phyloP scores from a whole-genome alignment of 1,139 yeast genomes.

The Meyerozyma guilliermondii region DNA sequence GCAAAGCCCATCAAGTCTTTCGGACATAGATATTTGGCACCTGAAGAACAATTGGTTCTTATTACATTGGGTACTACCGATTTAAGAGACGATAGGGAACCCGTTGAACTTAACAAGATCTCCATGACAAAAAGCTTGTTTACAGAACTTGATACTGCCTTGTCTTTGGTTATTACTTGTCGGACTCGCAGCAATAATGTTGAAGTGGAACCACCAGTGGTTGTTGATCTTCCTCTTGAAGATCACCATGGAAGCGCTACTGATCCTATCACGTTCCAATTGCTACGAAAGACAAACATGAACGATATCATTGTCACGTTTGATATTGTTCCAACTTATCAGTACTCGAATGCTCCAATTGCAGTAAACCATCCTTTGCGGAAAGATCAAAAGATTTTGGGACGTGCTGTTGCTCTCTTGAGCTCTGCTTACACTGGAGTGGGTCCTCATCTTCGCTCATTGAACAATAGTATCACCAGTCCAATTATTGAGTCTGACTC shows the following conservation, averaged over 20 bases:
- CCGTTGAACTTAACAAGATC: slow-evolving; percentile 68
- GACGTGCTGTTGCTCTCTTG: slow-evolving; percentile 81
- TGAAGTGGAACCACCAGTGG: slow-evolving; percentile 56
- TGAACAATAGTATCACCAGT: slow-evolving; percentile 62
- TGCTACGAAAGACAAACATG: slow-evolving; percentile 44
- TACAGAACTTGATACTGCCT: slow-evolving; percentile 84
- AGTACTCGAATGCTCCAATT: slow-evolving; percentile 19
- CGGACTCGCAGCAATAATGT: slow-evolving; percentile 37
- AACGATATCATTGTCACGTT: slow-evolving; percentile 63
- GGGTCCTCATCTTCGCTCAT: slow-evolving; percentile 65
- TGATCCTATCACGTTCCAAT: slow-evolving; percentile 77
- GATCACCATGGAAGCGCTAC: slow-evolving; percentile 72
- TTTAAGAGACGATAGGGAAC: slow-evolving; percentile 51
- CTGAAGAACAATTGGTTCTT: slow-evolving; percentile 62
- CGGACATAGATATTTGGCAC: slow-evolving; percentile 72
- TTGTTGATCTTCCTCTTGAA: slow-evolving; percentile 79
- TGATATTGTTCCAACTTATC: slow-evolving; percentile 92
- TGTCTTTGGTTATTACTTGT: slow-evolving; percentile 69
- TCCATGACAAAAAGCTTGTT: slow-evolving; percentile 71
- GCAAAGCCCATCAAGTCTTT: slow-evolving; percentile 67
- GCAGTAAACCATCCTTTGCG: neutral
- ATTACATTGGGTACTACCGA: slow-evolving; percentile 88
- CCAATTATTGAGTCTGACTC: slow-evolving; percentile 74
- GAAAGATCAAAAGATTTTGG: slow-evolving; percentile 50
- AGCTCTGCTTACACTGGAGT: slow-evolving; percentile 61